Evolutionary conservation across 2,329 filamentous ascomycete species (phyloP), one percentile per base, ranked within the genome.

Genomic region (Xylariaceae sp.): DNA sequence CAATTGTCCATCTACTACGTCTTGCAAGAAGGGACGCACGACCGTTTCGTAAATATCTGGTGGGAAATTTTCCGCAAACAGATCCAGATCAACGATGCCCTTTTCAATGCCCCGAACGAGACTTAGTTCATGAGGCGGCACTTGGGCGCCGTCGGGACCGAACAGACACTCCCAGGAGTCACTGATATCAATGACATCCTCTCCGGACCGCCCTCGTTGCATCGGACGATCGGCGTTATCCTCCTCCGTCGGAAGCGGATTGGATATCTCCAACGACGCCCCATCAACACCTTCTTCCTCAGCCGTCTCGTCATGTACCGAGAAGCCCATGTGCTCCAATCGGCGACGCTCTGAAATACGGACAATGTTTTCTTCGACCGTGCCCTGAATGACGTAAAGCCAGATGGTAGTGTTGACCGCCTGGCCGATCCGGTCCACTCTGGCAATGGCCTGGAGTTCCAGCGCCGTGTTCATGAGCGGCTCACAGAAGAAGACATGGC

Each of bases 381-480:
- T 95, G 50, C 88, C 89, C 12, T 87, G 84, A n/a, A 96, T 82
- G 2, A 97, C 79, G 68, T 97, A 97, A 70, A 96, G 87, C 88
- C 91, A 97, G 1, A 97, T 91, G 0, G 89, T 96, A 0, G 94
- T 99, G 61, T 88, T 80, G 50, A 88, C 84, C 60, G 86, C 79
- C 71, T 97, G 94, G 0, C 94, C 94, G 60, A 99, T 99, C 37
- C 94, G 84, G 68, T 99, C 91, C 1, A 99, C 91, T 53, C 94
- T 87, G 0, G 92, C 91, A 65, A 97, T 95, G 11, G 91, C 92
- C 70, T 99, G 94, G 7, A 97, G 78, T 71, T 97, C 94, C 12
- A 99, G 83, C 0, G 91, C 91, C 0, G 92, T 92, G 67, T 97
- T 96, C 63, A 97, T 84, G 3, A 97, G 76, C 2, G 94, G 94